These are phyloP conservation scores for Furcasterigmium sp. DNA, from an alignment of 2,329 filamentous ascomycete genomes.

Conservation along the genomic window DNA sequence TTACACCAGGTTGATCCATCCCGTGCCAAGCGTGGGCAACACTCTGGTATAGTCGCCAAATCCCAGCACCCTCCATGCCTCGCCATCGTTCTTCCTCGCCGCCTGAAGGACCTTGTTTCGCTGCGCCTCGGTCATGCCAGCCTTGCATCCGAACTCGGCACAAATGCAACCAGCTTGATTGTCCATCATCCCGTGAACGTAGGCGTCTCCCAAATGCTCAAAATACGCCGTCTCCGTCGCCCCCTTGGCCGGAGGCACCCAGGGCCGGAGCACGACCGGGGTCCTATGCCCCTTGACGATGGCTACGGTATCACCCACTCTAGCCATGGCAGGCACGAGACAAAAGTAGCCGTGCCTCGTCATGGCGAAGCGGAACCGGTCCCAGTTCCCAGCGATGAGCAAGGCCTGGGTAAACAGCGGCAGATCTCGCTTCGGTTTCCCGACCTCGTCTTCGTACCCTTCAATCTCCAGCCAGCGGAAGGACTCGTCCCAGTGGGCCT, in stretches of 20 bases:
- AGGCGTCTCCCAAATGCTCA: background rate
- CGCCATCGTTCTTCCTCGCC: background rate
- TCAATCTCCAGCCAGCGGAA: background rate
- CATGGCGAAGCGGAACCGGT: background rate
- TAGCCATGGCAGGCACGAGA: background rate
- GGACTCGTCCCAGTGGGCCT: background rate
- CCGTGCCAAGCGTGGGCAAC: background rate
- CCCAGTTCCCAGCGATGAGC: background rate
- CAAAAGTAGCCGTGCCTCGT: background rate
- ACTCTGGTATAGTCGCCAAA: background rate
- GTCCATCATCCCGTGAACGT: background rate
- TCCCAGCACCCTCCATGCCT: background rate
- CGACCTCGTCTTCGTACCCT: too few relatives aligned
- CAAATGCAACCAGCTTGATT: background rate
- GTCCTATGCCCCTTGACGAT: background rate
- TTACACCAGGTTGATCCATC: background rate
- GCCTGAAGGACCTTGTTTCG: background rate
- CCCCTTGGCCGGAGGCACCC: background rate
- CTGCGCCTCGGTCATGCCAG: background rate
- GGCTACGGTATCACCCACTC: background rate
- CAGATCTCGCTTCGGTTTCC: too few relatives aligned
- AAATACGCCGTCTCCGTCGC: background rate
- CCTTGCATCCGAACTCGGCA: background rate
- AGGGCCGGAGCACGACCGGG: background rate
- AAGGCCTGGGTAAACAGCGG: background rate